Percentiles rank a stretch among this genome's conserved stretches.
These are phyloP conservation scores for Ustilago crameri DNA, from an alignment of 1,284 basidiomycete species.

Conservation along the genomic window DNA sequence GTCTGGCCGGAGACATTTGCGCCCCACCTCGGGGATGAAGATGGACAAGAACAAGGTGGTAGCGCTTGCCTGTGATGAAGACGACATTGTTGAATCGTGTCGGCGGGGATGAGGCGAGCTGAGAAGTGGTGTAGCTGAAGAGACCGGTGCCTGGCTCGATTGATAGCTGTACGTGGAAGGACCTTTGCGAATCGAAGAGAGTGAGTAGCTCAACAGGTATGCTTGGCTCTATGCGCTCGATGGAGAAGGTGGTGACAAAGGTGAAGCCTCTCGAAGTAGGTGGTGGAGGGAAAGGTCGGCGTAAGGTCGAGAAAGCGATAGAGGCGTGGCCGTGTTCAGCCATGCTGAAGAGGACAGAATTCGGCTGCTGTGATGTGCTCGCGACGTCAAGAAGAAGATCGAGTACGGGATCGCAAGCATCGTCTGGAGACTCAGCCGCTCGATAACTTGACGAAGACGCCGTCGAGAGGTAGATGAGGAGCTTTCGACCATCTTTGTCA, in stretches of 20 bases:
- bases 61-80: conserved; percentile 31
- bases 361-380: conserved; percentile 37
- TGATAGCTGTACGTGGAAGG: conserved; percentile 38
- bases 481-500: conserved; percentile 36
- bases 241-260: conserved; percentile 44
- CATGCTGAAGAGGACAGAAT: conserved; percentile 46
- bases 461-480: conserved; percentile 28
- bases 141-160: conserved; percentile 48
- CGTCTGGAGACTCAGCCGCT: neutral
- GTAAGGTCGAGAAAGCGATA: conserved; percentile 49
- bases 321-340: conserved; percentile 46
- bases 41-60: conserved; percentile 58
- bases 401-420: conserved; percentile 22
- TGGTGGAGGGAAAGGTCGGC: conserved; percentile 54
- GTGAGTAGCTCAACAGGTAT: conserved; percentile 52
- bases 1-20: conserved; percentile 43
- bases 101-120: conserved; percentile 11
- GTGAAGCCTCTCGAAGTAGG: conserved; percentile 47
- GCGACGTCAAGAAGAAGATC: conserved; percentile 49
- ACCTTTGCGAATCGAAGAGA: conserved; percentile 49
- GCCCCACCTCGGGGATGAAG: conserved; percentile 40
- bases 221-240: conserved; percentile 52
- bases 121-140: conserved; percentile 41
- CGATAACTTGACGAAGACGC: neutral
- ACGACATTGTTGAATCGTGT: conserved; percentile 33